Evolutionary conservation across 768 basidiomycete species (phyloP).

Genomic region (Pholiota molesta): DNA sequence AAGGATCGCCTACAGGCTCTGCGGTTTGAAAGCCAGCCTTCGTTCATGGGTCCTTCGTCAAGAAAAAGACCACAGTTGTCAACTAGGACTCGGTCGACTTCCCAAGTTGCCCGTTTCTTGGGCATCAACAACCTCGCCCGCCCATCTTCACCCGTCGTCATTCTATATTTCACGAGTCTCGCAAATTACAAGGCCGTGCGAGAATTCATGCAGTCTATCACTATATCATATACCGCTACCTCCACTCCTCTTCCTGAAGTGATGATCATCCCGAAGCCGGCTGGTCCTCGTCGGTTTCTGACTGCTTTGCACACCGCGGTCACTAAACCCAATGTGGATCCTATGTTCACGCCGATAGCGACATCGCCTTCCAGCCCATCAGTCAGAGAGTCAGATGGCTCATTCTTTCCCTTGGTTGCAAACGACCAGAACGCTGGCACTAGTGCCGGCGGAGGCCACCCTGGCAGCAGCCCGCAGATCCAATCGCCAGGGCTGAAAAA

Average conservation of each 20-base stretch:
- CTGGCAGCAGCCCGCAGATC: conserved; percentile 9
- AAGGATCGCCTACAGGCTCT: conserved; percentile 73
- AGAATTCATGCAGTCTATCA: conserved; percentile 76
- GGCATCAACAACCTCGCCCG: conserved; percentile 34
- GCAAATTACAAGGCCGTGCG: conserved; percentile 87
- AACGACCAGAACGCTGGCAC: conserved; percentile 14
- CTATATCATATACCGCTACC: conserved; percentile 48
- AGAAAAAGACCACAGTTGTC: conserved; percentile 72
- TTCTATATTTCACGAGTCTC: conserved; percentile 91
- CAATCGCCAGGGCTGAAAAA: conserved; percentile 26
- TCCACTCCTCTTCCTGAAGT: conserved; percentile 74
- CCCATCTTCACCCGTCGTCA: conserved; percentile 47
- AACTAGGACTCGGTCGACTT: conserved; percentile 74
- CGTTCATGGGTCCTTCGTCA: conserved; percentile 28
- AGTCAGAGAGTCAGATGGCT: conserved; percentile 38
- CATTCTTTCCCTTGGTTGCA: conserved; percentile 42
- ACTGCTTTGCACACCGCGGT: conserved; percentile 92
- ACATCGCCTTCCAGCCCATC: conserved; percentile 87
- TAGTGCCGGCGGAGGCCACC: background rate
- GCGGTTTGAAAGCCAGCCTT: conserved; percentile 57
- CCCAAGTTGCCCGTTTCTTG: conserved; percentile 68
- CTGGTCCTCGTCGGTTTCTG: conserved; percentile 90
- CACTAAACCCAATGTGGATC: conserved; percentile 85
- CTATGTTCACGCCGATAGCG: conserved; percentile 92
- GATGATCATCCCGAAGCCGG: conserved; percentile 97